phyloP scores from a whole-genome alignment of 345 rosid genomes.

The Lenwebbia sp. region DNA sequence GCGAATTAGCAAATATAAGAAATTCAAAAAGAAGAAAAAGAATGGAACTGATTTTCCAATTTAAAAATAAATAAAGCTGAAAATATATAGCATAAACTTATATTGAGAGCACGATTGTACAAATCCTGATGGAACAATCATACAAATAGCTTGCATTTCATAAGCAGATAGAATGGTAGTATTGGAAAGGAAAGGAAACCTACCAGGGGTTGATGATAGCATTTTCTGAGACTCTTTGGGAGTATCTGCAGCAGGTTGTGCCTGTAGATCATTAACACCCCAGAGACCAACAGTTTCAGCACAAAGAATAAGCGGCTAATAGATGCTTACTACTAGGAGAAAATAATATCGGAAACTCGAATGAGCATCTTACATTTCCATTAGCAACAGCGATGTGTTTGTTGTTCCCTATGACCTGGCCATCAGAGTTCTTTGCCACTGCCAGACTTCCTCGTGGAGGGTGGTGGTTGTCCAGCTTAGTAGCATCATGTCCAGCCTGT shows the following conservation, averaged over 20 bases:
- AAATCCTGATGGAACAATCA: neutral
- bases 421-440: slow-evolving; percentile 19
- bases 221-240: slow-evolving; percentile 27
- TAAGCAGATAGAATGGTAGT: neutral
- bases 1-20: neutral
- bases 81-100: neutral
- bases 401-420: slow-evolving; percentile 26
- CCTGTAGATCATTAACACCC: slow-evolving; percentile 29
- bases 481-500: slow-evolving; percentile 30
- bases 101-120: neutral
- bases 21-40: neutral
- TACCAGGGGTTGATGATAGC: slow-evolving; percentile 48
- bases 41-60: neutral
- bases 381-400: slow-evolving; percentile 23
- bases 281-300: neutral
- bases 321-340: neutral
- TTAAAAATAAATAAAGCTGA: neutral
- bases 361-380: slow-evolving; percentile 54
- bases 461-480: slow-evolving; percentile 29
- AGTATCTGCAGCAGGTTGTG: slow-evolving; percentile 18
- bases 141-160: neutral
- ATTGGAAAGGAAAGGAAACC: slow-evolving; percentile 6
- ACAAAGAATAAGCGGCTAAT: neutral
- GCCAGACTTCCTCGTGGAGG: slow-evolving; percentile 21
- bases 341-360: neutral